A percentile compares a stretch with the other conserved stretches of the same genome.
Conservation (phyloP, 352 stramenopile genomes). For the Blastocystis sp. region DNA sequence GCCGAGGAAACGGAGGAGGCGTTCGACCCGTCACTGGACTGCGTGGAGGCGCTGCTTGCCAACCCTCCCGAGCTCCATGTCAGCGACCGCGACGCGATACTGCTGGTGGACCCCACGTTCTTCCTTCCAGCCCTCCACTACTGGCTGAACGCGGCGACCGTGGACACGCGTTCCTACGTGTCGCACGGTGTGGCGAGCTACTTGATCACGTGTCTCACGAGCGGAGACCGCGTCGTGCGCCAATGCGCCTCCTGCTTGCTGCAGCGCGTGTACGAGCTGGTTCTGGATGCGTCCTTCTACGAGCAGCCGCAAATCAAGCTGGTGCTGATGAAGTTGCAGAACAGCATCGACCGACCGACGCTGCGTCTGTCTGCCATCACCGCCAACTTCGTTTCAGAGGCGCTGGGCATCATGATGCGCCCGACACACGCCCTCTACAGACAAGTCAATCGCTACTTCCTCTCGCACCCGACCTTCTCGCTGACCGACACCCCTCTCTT, state of each 20-base stretch:
- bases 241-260: not conserved
- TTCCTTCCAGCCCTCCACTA: constrained; percentile 47
- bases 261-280: constrained; percentile 16
- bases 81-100: not conserved
- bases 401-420: constrained; percentile 6
- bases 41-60: not conserved
- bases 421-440: constrained; percentile 11
- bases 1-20: not conserved
- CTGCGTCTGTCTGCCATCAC: not conserved
- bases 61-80: not conserved
- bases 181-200: constrained; percentile 31
- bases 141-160: not conserved
- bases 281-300: constrained; percentile 36
- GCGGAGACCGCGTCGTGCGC: not conserved
- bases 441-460: constrained; percentile 37
- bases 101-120: constrained; percentile 48
- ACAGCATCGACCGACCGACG: constrained; percentile 19
- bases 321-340: constrained; percentile 38
- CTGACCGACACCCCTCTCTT: constrained; percentile 42
- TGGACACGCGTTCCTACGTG: not conserved
- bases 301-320: constrained; percentile 39
- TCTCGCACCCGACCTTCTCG: not conserved
- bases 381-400: constrained; percentile 25
- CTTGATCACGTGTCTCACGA: constrained; percentile 21
- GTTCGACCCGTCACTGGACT: constrained; percentile 19